Conservation (phyloP, 1,284 basidiomycete species). For the Ceratobasidium sp. region DNA sequence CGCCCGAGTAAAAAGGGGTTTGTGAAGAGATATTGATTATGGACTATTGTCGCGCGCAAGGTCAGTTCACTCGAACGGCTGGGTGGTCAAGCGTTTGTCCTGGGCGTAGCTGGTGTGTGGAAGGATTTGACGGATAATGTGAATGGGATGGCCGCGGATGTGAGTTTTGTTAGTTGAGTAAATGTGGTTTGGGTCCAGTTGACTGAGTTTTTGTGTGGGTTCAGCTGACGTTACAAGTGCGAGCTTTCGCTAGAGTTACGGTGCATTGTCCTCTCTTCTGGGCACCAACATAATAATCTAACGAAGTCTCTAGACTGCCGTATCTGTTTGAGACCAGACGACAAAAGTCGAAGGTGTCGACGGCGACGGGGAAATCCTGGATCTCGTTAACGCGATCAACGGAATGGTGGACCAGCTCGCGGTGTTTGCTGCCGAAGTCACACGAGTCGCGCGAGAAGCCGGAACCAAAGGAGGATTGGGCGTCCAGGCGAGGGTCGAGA, state of each 20-base stretch:
- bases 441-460: conserved; percentile 95
- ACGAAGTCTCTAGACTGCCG: conserved; percentile 76
- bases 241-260: conserved; percentile 94
- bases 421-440: conserved; percentile 95
- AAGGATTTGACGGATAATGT: conserved; percentile 97
- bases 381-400: conserved; percentile 94
- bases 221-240: conserved; percentile 93
- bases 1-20: conserved; percentile 50
- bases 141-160: conserved; percentile 89
- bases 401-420: conserved; percentile 97
- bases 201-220: conserved; percentile 42
- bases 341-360: conserved; percentile 94
- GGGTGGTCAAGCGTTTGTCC: conserved; percentile 88
- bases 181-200: conserved; percentile 38
- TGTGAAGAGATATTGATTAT: conserved; percentile 57
- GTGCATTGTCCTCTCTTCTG: conserved; percentile 50
- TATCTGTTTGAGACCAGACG: conserved; percentile 93
- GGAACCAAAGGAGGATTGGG: conserved; percentile 97
- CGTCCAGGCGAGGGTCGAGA: conserved; percentile 97
- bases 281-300: background rate
- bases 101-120: conserved; percentile 97
- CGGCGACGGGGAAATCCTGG: conserved; percentile 95
- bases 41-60: conserved; percentile 80
- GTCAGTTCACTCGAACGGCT: conserved; percentile 93
- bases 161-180: conserved; percentile 60